phyloP scores from a whole-genome alignment of 768 basidiomycete species.

The Tremella mesenterica region DNA sequence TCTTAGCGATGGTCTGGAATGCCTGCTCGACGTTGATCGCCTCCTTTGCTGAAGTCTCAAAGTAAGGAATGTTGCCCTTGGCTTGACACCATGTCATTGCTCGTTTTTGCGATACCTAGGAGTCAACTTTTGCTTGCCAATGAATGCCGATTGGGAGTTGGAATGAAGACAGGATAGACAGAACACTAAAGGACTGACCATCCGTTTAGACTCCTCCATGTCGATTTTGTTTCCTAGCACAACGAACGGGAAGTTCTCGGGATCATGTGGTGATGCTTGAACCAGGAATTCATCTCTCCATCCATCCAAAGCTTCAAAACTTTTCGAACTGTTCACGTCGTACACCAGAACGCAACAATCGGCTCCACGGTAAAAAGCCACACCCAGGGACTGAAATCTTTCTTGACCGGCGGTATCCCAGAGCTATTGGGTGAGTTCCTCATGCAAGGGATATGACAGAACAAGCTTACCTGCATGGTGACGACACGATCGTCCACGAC shows the following conservation, averaged over 20 bases:
- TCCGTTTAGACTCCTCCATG: constrained; percentile 95
- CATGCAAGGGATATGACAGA: background rate
- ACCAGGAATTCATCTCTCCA: constrained; percentile 99
- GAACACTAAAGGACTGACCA: constrained; percentile 52
- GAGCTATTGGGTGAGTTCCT: constrained; percentile 50
- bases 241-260: constrained; percentile 99
- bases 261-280: constrained; percentile 88
- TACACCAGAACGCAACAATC: constrained; percentile 99
- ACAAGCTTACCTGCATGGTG: constrained; percentile 79
- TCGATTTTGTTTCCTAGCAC: constrained; percentile 99
- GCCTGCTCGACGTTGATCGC: constrained; percentile 99
- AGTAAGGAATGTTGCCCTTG: constrained; percentile 99
- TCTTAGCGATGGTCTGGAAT: constrained; percentile 99
- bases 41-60: constrained; percentile 99
- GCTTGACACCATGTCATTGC: constrained; percentile 99
- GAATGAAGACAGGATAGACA: background rate
- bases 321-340: constrained; percentile 97
- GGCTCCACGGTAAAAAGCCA: constrained; percentile 97
- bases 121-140: background rate
- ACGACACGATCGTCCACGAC: constrained; percentile 97
- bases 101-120: constrained; percentile 92
- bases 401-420: constrained; percentile 99
- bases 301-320: constrained; percentile 95
- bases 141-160: background rate
- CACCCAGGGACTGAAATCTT: constrained; percentile 96